These are phyloP conservation scores for Dianthus caryophyllus DNA, from an alignment of 148 eudicot species.

Conservation along the genomic window DNA sequence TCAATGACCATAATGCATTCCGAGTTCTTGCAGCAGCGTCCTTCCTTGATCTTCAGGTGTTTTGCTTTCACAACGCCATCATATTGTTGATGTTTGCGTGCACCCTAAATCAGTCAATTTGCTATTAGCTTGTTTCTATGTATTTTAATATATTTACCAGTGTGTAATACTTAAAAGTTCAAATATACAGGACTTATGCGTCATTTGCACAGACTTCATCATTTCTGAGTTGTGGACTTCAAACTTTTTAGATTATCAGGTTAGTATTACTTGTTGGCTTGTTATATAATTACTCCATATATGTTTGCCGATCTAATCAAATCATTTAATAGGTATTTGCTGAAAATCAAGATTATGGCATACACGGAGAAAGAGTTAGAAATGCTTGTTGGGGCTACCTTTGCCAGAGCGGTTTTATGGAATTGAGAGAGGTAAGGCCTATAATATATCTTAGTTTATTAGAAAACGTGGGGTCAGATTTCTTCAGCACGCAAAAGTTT, in stretches of 20 bases:
- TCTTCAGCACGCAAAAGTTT: background rate
- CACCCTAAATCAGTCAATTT: background rate
- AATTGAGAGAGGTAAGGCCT: slow-evolving; percentile 78
- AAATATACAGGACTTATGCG: slow-evolving; percentile 81
- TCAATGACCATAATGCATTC: slow-evolving; percentile 83
- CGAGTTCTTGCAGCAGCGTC: slow-evolving; percentile 99
- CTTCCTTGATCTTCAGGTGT: slow-evolving; percentile 99
- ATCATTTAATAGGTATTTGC: slow-evolving; percentile 60
- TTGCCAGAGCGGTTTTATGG: slow-evolving; percentile 94
- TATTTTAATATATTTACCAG: background rate
- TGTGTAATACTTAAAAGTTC: slow-evolving; percentile 13
- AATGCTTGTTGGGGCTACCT: slow-evolving; percentile 99
- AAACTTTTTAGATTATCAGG: slow-evolving; percentile 96
- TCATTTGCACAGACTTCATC: slow-evolving; percentile 94
- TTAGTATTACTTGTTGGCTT: slow-evolving; percentile 26
- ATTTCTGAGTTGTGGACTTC: slow-evolving; percentile 96
- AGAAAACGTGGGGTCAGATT: background rate
- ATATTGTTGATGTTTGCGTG: slow-evolving; percentile 7
- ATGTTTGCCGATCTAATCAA: background rate
- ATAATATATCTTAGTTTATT: background rate
- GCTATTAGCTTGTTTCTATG: background rate
- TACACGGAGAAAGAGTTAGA: slow-evolving; percentile 93
- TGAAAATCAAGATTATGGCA: slow-evolving; percentile 97
- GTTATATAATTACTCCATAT: slow-evolving; percentile 7
- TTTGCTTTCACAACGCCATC: background rate